These are phyloP conservation scores for Alternaria ventricosa DNA, from an alignment of 2,329 filamentous ascomycete genomes.

Conservation along the genomic window DNA sequence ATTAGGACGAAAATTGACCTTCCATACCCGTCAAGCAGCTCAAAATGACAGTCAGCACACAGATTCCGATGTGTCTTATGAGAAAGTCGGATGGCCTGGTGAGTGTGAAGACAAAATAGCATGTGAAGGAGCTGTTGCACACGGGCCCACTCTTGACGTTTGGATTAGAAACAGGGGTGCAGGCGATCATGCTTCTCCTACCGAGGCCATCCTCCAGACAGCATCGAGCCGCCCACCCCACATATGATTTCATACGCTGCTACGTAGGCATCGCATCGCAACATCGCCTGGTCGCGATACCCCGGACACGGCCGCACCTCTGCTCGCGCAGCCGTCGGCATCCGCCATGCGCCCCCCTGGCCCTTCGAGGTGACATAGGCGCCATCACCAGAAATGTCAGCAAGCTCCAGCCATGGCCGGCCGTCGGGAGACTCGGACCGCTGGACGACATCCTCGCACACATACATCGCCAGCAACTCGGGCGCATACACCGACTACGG, in stretches of 20 bases:
- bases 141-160: constrained; percentile 1
- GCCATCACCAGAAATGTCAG: constrained; percentile 35
- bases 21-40: not conserved
- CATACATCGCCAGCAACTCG: constrained; percentile 38
- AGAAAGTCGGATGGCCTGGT: not conserved
- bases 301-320: not conserved
- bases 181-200: constrained; percentile 1
- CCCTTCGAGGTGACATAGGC: constrained; percentile 31
- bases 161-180: constrained; percentile 5
- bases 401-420: constrained; percentile 42
- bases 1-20: not conserved
- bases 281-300: constrained; percentile 5
- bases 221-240: constrained; percentile 6
- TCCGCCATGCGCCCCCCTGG: constrained; percentile 37
- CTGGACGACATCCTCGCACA: constrained; percentile 42
- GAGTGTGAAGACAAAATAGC: not conserved
- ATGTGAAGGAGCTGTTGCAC: not conserved
- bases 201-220: not conserved
- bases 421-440: constrained; percentile 43
- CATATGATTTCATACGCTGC: constrained; percentile 6
- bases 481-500: constrained; percentile 32
- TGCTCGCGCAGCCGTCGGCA: constrained; percentile 21
- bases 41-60: not conserved
- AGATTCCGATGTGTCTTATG: not conserved
- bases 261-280: not conserved